A percentile compares a stretch with the other conserved stretches of the same genome.
Conservation (phyloP, 2,329 filamentous ascomycete species). For the Venturiaceae sp. region DNA sequence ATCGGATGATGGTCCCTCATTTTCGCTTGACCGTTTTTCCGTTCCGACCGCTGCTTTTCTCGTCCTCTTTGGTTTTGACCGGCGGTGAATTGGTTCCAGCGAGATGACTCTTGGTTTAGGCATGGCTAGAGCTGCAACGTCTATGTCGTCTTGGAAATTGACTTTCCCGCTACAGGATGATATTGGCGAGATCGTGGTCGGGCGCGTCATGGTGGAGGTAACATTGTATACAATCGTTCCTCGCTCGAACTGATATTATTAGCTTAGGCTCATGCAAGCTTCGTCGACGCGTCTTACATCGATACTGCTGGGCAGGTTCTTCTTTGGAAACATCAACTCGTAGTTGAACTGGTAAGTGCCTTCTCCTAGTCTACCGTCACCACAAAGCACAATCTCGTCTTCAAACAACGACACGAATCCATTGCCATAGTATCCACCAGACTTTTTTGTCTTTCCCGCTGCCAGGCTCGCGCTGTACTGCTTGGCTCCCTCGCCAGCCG, state of each 20-base stretch:
- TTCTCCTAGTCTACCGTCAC: slow-evolving; percentile 64
- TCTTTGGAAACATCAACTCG: slow-evolving; percentile 58
- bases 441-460: slow-evolving; percentile 35
- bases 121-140: slow-evolving; percentile 64
- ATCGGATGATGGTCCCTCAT: slow-evolving; percentile 1
- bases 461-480: slow-evolving; percentile 39
- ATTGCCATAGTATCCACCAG: slow-evolving; percentile 57
- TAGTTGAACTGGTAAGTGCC: slow-evolving; percentile 75
- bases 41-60: slow-evolving; percentile 11
- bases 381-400: slow-evolving; percentile 71
- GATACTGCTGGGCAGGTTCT: slow-evolving; percentile 78
- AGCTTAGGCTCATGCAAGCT: slow-evolving; percentile 4
- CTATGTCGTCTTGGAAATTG: slow-evolving; percentile 69
- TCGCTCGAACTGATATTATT: slow-evolving; percentile 69
- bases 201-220: slow-evolving; percentile 79
- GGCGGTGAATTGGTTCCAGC: slow-evolving; percentile 73
- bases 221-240: slow-evolving; percentile 89
- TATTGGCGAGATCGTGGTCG: slow-evolving; percentile 74
- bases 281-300: slow-evolving; percentile 53
- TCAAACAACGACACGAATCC: slow-evolving; percentile 74
- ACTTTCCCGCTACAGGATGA: slow-evolving; percentile 74
- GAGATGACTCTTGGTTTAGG: slow-evolving; percentile 78
- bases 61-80: slow-evolving; percentile 51
- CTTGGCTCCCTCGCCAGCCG: slow-evolving; percentile 44
- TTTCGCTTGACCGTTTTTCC: neutral